Evolutionary conservation across 2,329 filamentous ascomycete species (phyloP), one percentile per base, ranked within the genome.

Genomic region (Apiospora rasikravindrae): DNA sequence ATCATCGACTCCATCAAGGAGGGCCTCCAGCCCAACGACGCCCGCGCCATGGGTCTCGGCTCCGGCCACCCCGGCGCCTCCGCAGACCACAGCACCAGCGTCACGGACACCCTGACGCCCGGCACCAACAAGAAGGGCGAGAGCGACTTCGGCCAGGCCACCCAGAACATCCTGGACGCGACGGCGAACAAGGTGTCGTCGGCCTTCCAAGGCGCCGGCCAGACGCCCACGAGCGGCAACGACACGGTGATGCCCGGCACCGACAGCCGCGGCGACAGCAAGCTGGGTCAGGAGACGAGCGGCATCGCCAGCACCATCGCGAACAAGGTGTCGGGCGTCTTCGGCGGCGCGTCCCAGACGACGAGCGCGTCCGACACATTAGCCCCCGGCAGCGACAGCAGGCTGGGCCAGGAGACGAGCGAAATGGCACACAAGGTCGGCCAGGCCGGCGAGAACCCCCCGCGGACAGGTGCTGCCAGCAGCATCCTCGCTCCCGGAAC

Each of bases 1-100:
- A 47, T 69, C 44, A 49, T 69, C 14, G 67, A 69, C 44, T n/a
- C 67, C 16, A 26, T 69, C 16, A 69, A 69, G 67, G 67, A 69
- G 19, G 67, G 26, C 7, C 67, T 69, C 44, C 67, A 69, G 67
- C 67, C 67, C 44, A 69, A 69, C 44, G 67, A 69, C 16, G 67
- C 67, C 22, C 67, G 67, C 67, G 44, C 67, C 67, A 45, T 49
- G 67, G 67, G 67, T 16, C 42, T 69, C 19, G 47, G 44, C 26
- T 47, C 67, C 67, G 67, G 67, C 67, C 67, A 14, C 42, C 67
- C 67, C 10, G 33, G 47, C 26, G 44, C 26, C 44, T n/a, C 26
- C 26, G 44, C 67, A 8, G 10, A 47, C 29, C 16, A 22, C 67
- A 26, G 47, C 16, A 49, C 24, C 44, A 69, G 26, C 67, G 67